phyloP scores from a whole-genome alignment of 2,329 filamentous ascomycete genomes.

The Phyllosticta citribraziliensis region DNA sequence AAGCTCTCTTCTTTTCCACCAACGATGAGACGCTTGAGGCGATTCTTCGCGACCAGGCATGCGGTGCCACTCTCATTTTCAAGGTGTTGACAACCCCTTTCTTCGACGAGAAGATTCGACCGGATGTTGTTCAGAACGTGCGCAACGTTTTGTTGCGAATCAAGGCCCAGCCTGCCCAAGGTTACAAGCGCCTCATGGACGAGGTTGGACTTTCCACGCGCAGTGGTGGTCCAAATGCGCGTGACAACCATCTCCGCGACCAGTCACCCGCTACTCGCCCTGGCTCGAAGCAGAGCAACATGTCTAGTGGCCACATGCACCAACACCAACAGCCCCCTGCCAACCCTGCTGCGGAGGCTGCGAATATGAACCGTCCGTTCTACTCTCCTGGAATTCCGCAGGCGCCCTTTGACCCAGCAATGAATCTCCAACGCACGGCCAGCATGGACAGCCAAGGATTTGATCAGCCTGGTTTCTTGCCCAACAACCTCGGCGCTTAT shows the following conservation, averaged over 20 bases:
- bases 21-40: slow-evolving; percentile 81
- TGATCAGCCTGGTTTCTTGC: slow-evolving; percentile 30
- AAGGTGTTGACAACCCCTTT: slow-evolving; percentile 97
- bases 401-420: slow-evolving; percentile 28
- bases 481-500: slow-evolving; percentile 25
- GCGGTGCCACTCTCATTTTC: slow-evolving; percentile 92
- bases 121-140: slow-evolving; percentile 84
- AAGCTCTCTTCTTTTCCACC: slow-evolving; percentile 83
- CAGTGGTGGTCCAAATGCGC: slow-evolving; percentile 27
- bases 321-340: slow-evolving; percentile 1
- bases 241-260: slow-evolving; percentile 18
- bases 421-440: slow-evolving; percentile 35
- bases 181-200: slow-evolving; percentile 98
- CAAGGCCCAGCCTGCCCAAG: slow-evolving; percentile 88
- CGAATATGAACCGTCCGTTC: slow-evolving; percentile 18
- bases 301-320: slow-evolving; percentile 13
- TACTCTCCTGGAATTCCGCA: slow-evolving; percentile 25
- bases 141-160: slow-evolving; percentile 79
- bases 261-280: slow-evolving; percentile 25
- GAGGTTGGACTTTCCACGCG: slow-evolving; percentile 77
- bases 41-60: slow-evolving; percentile 83
- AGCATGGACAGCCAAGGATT: slow-evolving; percentile 42
- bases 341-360: slow-evolving; percentile 13
- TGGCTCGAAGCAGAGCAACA: slow-evolving; percentile 24
- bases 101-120: slow-evolving; percentile 83